A percentile compares a stretch with the other conserved stretches of the same genome.
phyloP scores from a whole-genome alignment of 805 yeast genomes.

The Scheffersomyces amazonensis region DNA sequence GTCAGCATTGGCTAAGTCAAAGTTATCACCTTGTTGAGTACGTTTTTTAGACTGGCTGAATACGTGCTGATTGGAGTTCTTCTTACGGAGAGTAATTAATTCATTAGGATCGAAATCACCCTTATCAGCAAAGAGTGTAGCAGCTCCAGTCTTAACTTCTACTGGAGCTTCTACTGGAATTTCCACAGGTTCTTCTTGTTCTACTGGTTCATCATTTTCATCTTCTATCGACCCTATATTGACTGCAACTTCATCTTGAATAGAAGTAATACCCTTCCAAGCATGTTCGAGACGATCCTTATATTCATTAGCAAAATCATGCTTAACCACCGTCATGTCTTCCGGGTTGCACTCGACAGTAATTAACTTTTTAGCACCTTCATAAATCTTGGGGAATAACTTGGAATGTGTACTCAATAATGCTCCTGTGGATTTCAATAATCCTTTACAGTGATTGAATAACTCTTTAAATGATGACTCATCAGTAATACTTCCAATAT shows the following conservation, averaged over 20 bases:
- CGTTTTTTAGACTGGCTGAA: neutral
- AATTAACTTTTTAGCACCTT: neutral
- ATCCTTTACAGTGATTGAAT: conserved; percentile 6
- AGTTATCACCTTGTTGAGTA: conserved; percentile 14
- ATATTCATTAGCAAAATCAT: conserved; percentile 14
- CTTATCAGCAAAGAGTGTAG: conserved; percentile 6
- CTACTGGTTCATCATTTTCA: conserved; percentile 8
- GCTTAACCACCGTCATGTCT: conserved; percentile 11
- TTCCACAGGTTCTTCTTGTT: conserved; percentile 2
- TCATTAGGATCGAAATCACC: conserved; percentile 28
- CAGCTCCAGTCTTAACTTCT: conserved; percentile 4
- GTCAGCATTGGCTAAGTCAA: conserved; percentile 46
- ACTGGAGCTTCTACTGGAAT: neutral
- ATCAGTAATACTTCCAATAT: neutral
- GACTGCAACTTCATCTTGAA: conserved; percentile 8
- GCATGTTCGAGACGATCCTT: conserved; percentile 11
- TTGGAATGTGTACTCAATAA: conserved; percentile 9
- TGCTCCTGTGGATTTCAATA: conserved; percentile 5
- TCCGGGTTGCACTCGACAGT: conserved; percentile 15
- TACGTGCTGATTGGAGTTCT: conserved; percentile 1
- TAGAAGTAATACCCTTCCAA: conserved; percentile 8
- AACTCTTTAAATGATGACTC: conserved; percentile 8
- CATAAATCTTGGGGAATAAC: conserved; percentile 12
- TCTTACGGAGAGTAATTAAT: conserved; percentile 35
- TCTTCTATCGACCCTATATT: conserved; percentile 1